A percentile compares a stretch with the other conserved stretches of the same genome.
phyloP scores from a whole-genome alignment of 345 rosid genomes.

The Murraya koenigii region DNA sequence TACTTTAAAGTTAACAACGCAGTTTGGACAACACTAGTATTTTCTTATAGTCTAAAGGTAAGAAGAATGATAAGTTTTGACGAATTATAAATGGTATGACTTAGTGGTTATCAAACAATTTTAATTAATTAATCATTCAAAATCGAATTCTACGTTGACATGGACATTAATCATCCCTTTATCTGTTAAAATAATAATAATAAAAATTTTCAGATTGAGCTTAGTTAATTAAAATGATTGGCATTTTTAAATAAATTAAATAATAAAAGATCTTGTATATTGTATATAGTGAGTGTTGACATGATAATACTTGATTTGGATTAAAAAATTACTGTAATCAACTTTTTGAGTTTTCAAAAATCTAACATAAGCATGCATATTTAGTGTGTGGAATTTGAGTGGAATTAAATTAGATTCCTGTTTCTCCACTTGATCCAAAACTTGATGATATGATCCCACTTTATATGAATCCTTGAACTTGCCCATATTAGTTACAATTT shows the following conservation, averaged over 20 bases:
- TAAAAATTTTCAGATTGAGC: too few relatives aligned
- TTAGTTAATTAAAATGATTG: too few relatives aligned
- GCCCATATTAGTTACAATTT: conserved; percentile 44
- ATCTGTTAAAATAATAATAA: too few relatives aligned
- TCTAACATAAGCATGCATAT: background rate
- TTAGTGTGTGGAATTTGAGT: background rate
- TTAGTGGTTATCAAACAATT: too few relatives aligned
- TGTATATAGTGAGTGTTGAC: background rate
- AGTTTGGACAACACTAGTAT: background rate
- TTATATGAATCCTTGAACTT: conserved; percentile 63
- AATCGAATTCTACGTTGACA: too few relatives aligned
- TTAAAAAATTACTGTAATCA: background rate
- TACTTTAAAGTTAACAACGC: background rate
- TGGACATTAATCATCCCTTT: too few relatives aligned
- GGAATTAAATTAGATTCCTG: conserved; percentile 1
- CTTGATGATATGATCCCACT: conserved; percentile 32
- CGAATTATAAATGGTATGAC: too few relatives aligned
- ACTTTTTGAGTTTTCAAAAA: background rate
- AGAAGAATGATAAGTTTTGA: too few relatives aligned
- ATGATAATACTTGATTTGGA: background rate
- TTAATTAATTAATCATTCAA: rapidly evolving
- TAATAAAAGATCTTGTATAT: too few relatives aligned
- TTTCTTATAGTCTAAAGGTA: too few relatives aligned
- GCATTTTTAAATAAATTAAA: too few relatives aligned
- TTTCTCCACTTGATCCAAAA: conserved; percentile 27